phyloP scores from a whole-genome alignment of 306 rosid genomes.

The Phaseolus lunatus region DNA sequence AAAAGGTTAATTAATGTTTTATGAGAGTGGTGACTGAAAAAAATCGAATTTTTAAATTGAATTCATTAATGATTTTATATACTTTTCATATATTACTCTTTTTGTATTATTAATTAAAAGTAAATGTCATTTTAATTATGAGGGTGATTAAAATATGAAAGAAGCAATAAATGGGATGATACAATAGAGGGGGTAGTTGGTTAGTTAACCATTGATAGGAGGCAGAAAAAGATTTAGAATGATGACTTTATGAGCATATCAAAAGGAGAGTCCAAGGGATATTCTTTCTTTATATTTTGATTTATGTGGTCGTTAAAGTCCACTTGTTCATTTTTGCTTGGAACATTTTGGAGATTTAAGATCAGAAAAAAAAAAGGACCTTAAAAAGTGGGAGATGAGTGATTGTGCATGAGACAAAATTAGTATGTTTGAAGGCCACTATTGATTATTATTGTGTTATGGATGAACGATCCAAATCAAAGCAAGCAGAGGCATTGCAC shows the following conservation, averaged over 20 bases:
- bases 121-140: background rate
- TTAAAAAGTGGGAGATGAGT: slow-evolving; percentile 33
- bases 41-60: no score
- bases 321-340: slow-evolving; percentile 21
- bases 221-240: background rate
- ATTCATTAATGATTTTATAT: background rate
- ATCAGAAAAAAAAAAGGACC: background rate
- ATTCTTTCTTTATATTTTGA: slow-evolving; percentile 36
- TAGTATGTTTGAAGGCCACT: background rate
- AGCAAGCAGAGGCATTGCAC: slow-evolving; percentile 28
- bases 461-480: slow-evolving; percentile 46
- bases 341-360: slow-evolving; percentile 19
- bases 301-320: slow-evolving; percentile 28
- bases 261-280: slow-evolving; percentile 20
- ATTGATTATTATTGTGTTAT: slow-evolving; percentile 44
- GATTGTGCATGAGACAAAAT: slow-evolving; percentile 46
- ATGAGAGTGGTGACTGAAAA: no score
- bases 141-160: slow-evolving; percentile 5
- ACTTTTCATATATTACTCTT: background rate
- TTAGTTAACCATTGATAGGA: slow-evolving; percentile 25
- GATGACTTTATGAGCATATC: slow-evolving; percentile 18
- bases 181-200: slow-evolving; percentile 44
- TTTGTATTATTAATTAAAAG: background rate
- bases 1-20: no score
- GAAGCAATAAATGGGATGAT: background rate